Evolutionary conservation across 108 stramenopile species (phyloP), one percentile per base, ranked within the genome.

Genomic region (Nannochloropsis salina): DNA sequence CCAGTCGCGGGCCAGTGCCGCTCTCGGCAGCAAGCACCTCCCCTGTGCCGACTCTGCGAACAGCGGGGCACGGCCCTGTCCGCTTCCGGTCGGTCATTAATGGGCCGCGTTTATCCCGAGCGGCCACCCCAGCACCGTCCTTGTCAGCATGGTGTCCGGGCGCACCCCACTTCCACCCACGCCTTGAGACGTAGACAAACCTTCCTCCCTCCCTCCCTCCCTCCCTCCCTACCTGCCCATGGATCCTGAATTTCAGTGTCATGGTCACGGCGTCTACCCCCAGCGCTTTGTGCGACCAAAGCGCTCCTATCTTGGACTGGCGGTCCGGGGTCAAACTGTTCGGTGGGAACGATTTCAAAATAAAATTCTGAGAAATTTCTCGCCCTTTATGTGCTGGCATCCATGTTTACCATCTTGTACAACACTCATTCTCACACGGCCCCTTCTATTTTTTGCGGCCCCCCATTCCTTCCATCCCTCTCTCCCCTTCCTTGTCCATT

Each of bases 281-380:
- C 9, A 90, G 40, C 9, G 79, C 12, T 15, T 22, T 44, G 42
- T 80, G 43, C 40, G 81, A 44, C 87, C 90, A 90, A 10, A 92
- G 21, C 79, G 88, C 82, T 8, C 90, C 90, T 31, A 21, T 80
- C 86, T 90, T 90, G 42, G 85, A 86, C 85, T 92, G 91, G 42
- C 88, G 82, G 84, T 92, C 91, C 6, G 90, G 88, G 10, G 91
- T 92, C 20, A 92, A 82, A 40, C 91, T 74, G 61, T 74, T 15
- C 10, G 10, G 47, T 51, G 61, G 6, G 2, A n/a, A 3, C 20
- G 61, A n/a, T 2, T 3, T 15, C 20, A n/a, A n/a, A n/a, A 0
- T 0, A 51, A 51, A 51, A 51, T 31, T 31, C 31, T 31, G 0
- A 31, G 31, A 31, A 31, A 31, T 31, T 31, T 31, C 31, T 31